phyloP scores from a whole-genome alignment of 768 basidiomycete species.

The Boletus pseudo-olivaceus region DNA sequence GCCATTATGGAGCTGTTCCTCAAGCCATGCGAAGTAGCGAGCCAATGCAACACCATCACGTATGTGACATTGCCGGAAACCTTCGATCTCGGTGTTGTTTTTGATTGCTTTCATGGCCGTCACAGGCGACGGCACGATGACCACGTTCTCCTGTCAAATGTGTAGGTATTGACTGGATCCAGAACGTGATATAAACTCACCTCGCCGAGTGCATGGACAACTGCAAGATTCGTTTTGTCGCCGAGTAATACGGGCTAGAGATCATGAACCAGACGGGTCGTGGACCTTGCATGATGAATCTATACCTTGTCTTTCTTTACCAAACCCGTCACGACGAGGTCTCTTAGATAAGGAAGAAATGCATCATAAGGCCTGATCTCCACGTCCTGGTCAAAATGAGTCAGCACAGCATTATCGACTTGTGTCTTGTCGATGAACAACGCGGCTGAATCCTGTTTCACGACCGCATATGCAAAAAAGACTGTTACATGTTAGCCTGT shows the following conservation, averaged over 20 bases:
- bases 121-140: conserved; percentile 65
- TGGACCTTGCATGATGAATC: conserved; percentile 3
- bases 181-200: conserved; percentile 32
- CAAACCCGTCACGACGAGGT: conserved; percentile 38
- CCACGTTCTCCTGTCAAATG: conserved; percentile 49
- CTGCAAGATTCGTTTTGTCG: conserved; percentile 74
- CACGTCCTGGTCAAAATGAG: conserved; percentile 56
- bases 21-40: conserved; percentile 93
- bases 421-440: conserved; percentile 67
- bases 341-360: conserved; percentile 63
- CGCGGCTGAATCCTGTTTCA: conserved; percentile 53
- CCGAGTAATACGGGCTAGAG: conserved; percentile 72
- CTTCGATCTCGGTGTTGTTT: conserved; percentile 77
- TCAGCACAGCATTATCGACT: conserved; percentile 37
- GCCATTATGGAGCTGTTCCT: conserved; percentile 69
- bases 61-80: conserved; percentile 85
- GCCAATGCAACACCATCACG: conserved; percentile 86
- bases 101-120: conserved; percentile 80
- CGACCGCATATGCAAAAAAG: conserved; percentile 88
- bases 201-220: conserved; percentile 75
- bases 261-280: neutral
- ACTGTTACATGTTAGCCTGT: conserved; percentile 40
- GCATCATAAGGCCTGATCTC: conserved; percentile 66
- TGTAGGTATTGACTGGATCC: neutral
- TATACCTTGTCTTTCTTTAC: conserved; percentile 33